Evolutionary conservation across 371 early-diverging fungal species (phyloP).

Genomic region (Apophysomyces ossiformis): DNA sequence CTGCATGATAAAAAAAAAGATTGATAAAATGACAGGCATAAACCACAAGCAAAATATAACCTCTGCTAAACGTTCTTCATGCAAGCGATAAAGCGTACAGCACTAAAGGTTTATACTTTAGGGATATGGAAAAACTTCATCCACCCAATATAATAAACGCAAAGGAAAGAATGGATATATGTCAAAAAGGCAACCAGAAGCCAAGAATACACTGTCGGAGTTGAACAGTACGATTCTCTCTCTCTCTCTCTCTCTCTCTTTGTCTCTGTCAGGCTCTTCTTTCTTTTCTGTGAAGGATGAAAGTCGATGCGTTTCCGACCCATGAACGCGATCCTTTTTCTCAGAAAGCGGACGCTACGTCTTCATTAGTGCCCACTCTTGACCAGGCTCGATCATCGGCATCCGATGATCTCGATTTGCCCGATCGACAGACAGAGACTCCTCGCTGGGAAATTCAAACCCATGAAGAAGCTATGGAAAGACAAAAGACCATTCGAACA

Average conservation of each 20-base stretch:
- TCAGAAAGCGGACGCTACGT: neutral
- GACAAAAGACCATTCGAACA: neutral
- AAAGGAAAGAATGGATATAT: neutral
- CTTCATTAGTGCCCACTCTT: neutral
- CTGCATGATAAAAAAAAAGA: too few species aligned
- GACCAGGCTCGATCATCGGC: too few species aligned
- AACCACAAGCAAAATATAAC: too few species aligned
- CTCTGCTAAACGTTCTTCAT: too few species aligned
- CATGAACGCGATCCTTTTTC: neutral
- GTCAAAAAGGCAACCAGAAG: neutral
- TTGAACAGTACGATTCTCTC: neutral
- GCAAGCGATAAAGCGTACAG: too few species aligned
- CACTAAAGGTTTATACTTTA: too few species aligned
- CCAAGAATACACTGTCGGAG: neutral
- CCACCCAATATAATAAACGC: neutral
- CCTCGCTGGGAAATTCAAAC: constrained; percentile 14
- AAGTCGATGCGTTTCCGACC: neutral
- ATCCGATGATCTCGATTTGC: neutral
- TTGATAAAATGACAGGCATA: too few species aligned
- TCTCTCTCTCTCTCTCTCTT: neutral
- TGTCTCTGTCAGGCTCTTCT: too few species aligned
- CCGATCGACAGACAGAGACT: neutral
- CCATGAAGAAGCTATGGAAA: constrained; percentile 4
- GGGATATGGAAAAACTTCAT: neutral
- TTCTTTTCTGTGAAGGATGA: neutral